A percentile compares a stretch with the other conserved stretches of the same genome.
Evolutionary conservation across 1,284 basidiomycete genomes (phyloP).

Genomic region (Heterobasidion occidentale): DNA sequence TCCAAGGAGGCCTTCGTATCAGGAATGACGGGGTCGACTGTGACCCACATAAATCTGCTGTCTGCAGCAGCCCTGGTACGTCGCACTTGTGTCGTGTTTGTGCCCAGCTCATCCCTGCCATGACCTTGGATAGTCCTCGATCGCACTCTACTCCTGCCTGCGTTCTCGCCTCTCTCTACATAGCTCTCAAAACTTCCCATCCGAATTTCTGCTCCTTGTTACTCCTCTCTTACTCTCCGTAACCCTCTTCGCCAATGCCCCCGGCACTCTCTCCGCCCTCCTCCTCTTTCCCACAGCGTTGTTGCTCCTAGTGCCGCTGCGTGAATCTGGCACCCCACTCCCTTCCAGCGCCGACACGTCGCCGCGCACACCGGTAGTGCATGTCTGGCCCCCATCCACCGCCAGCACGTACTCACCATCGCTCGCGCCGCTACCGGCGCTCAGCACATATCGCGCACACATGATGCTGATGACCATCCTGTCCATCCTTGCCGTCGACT

Average conservation of each 20-base stretch:
- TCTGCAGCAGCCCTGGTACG: conserved; percentile 69
- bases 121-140: conserved; percentile 46
- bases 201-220: conserved; percentile 63
- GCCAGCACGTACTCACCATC: conserved; percentile 7
- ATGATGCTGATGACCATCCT: conserved; percentile 94
- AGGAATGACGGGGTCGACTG: conserved; percentile 69
- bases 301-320: conserved; percentile 32
- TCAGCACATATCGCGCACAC: conserved; percentile 89
- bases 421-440: conserved; percentile 49
- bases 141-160: conserved; percentile 58
- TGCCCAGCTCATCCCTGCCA: conserved; percentile 9
- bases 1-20: conserved; percentile 88
- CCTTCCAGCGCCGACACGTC: conserved; percentile 28
- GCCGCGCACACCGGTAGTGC: background rate
- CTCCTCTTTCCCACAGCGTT: conserved; percentile 39
- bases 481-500: conserved; percentile 95
- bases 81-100: conserved; percentile 10
- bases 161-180: conserved; percentile 36
- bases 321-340: conserved; percentile 39
- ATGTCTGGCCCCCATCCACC: background rate
- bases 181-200: conserved; percentile 30
- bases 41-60: conserved; percentile 70
- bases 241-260: conserved; percentile 63
- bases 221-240: conserved; percentile 75
- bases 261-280: conserved; percentile 42